These are phyloP conservation scores for Coemansia brasiliensis DNA, from an alignment of 192 early-diverging fungal genomes.

Conservation along the genomic window DNA sequence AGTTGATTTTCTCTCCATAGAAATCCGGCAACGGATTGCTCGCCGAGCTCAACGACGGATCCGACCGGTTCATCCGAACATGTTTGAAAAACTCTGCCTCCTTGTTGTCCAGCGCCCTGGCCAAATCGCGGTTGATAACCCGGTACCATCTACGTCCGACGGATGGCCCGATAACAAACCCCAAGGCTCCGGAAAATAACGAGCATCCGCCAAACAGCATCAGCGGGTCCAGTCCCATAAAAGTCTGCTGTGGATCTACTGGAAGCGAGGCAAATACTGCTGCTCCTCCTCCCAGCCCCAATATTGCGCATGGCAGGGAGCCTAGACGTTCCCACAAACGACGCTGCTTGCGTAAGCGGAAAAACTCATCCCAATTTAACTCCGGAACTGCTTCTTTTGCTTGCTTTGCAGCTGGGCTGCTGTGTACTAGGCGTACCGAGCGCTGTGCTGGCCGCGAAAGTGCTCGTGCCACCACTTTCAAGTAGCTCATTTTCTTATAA, in stretches of 20 bases:
- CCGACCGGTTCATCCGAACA: conserved; percentile 64
- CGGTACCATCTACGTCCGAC: conserved; percentile 64
- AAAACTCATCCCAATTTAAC: conserved; percentile 68
- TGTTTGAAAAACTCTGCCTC: conserved; percentile 64
- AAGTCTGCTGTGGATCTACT: conserved; percentile 62
- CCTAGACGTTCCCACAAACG: conserved; percentile 64
- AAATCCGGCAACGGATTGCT: conserved; percentile 85
- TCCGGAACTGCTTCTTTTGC: neutral
- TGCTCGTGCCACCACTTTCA: too few relatives aligned
- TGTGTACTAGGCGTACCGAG: too few relatives aligned
- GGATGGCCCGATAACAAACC: conserved; percentile 66
- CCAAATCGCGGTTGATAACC: conserved; percentile 49
- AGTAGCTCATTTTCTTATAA: neutral
- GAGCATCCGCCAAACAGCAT: conserved; percentile 58
- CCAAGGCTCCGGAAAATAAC: conserved; percentile 59
- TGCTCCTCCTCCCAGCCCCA: conserved; percentile 53
- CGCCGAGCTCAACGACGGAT: conserved; percentile 64
- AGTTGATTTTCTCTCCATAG: conserved; percentile 90
- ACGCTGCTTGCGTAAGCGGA: conserved; percentile 62
- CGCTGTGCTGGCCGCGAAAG: too few relatives aligned
- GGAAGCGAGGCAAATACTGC: conserved; percentile 60
- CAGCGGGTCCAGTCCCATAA: conserved; percentile 69
- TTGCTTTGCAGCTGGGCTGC: neutral
- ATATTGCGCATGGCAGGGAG: conserved; percentile 57
- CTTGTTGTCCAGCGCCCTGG: conserved; percentile 48